Evolutionary conservation across 176 grass and related monocot species (phyloP), one percentile per base, ranked within the genome.

Genomic region (Thalia dealbata): DNA sequence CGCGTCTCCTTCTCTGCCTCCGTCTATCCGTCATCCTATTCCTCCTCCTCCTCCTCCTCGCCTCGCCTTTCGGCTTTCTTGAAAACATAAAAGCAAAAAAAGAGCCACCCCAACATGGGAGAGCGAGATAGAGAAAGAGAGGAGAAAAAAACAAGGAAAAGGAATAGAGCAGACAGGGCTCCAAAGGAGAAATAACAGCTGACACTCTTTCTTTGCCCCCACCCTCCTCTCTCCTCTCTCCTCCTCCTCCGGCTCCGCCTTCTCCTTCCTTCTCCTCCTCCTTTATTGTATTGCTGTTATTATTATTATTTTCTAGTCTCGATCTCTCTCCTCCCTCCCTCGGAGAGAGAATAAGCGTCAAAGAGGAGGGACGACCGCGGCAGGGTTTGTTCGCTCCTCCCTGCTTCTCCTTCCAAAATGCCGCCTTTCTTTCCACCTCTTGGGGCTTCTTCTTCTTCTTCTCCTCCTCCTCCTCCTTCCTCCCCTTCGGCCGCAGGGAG

Each of bases 131-230:
- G 35, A 0, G 38, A 68, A 32, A n/a, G 19, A 68, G 65, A 68
- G 65, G 35, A 13, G 32, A 12, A 68, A 43, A 68, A n/a, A 68
- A 68, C 65, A 67, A 68, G 65, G 11, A 68, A 68, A 68, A 43
- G 65, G 65, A 68, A 68, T 68, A 68, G 38, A 68, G 65, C 35
- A 41, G 65, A 68, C 32, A 41, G 16, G 16, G 65, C 19, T 43
- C 65, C 18, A 43, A 68, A 68, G 30, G 18, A 68, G 65, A 41
- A 43, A 29, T 43, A 68, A 43, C 65, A 68, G 65, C 65, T 68
- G 65, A 68, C 65, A 68, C 65, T 68, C 65, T 68, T 68, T 68
- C 35, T 42, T 64, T 64, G 61, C 61, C 65, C 32, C 65, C 16
- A 18, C 35, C 38, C 35, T 43, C 22, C 38, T 43, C 16, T 21